Evolutionary conservation across 2,329 filamentous ascomycete species (phyloP).

Genomic region (Penicillium olsonii): DNA sequence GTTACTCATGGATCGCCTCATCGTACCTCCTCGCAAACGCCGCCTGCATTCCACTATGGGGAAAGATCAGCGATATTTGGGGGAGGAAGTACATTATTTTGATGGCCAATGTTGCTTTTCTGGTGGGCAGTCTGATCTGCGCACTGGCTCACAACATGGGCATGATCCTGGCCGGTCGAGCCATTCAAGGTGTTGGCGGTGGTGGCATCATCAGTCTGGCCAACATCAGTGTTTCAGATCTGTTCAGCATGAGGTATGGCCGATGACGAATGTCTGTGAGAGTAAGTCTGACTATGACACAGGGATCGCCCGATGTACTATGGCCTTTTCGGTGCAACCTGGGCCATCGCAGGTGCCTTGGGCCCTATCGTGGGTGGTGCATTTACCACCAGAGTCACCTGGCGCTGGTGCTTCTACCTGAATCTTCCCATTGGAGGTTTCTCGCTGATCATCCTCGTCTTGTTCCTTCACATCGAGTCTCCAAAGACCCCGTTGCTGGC

Average conservation of each 20-base stretch:
- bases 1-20: constrained; percentile 52
- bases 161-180: constrained; percentile 64
- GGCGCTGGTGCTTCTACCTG: constrained; percentile 64
- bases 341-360: constrained; percentile 61
- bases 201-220: constrained; percentile 65
- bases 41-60: constrained; percentile 59
- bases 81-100: constrained; percentile 65
- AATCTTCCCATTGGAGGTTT: constrained; percentile 64
- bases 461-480: constrained; percentile 63
- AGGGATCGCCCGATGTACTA: constrained; percentile 61
- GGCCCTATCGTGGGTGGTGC: constrained; percentile 64
- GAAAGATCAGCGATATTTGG: constrained; percentile 67
- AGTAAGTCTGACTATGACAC: constrained; percentile 10
- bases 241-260: constrained; percentile 60
- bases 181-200: constrained; percentile 64
- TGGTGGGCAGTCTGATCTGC: constrained; percentile 63
- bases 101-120: constrained; percentile 61
- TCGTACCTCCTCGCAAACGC: constrained; percentile 50
- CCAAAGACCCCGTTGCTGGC: constrained; percentile 60
- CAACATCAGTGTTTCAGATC: constrained; percentile 64
- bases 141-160: constrained; percentile 59
- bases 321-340: constrained; percentile 63
- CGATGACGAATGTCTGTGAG: neutral
- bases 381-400: constrained; percentile 60
- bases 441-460: constrained; percentile 59